Percentiles rank a stretch among this genome's conserved stretches.
Evolutionary conservation across 2,329 filamentous ascomycete species (phyloP).

Genomic region (Xylariales sp.): DNA sequence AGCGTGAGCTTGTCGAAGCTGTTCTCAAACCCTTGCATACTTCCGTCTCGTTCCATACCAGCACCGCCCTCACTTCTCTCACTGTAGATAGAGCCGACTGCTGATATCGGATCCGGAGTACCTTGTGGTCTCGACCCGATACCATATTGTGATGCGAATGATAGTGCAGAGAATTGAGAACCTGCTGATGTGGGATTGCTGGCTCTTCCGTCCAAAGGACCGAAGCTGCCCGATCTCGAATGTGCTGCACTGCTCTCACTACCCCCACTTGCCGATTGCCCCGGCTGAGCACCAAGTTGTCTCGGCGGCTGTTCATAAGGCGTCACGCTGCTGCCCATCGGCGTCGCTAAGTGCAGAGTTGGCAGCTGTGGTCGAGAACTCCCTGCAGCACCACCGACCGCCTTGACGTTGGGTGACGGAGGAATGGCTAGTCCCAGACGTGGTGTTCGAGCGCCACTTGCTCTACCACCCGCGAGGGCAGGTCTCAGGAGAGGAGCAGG

Average conservation of each 20-base stretch:
- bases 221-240: slow-evolving; percentile 80
- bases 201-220: slow-evolving; percentile 66
- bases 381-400: slow-evolving; percentile 54
- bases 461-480: slow-evolving; percentile 68
- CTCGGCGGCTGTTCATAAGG: slow-evolving; percentile 62
- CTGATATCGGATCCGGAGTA: slow-evolving; percentile 80
- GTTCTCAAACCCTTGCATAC: slow-evolving; percentile 69
- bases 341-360: slow-evolving; percentile 80
- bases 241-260: slow-evolving; percentile 77
- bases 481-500: slow-evolving; percentile 78
- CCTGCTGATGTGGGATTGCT: slow-evolving; percentile 83
- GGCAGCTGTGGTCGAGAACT: slow-evolving; percentile 61
- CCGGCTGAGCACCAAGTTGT: slow-evolving; percentile 49
- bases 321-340: slow-evolving; percentile 72
- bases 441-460: slow-evolving; percentile 61
- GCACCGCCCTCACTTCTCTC: slow-evolving; percentile 71
- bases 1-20: slow-evolving; percentile 72
- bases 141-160: slow-evolving; percentile 69
- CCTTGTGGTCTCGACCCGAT: slow-evolving; percentile 63
- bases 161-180: slow-evolving; percentile 80
- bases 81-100: slow-evolving; percentile 79
- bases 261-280: slow-evolving; percentile 66
- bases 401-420: slow-evolving; percentile 75
- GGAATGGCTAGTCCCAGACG: slow-evolving; percentile 87
- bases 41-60: slow-evolving; percentile 78